Conservation (phyloP, 116 monocot species). For the Trichopus zeylanicus region DNA sequence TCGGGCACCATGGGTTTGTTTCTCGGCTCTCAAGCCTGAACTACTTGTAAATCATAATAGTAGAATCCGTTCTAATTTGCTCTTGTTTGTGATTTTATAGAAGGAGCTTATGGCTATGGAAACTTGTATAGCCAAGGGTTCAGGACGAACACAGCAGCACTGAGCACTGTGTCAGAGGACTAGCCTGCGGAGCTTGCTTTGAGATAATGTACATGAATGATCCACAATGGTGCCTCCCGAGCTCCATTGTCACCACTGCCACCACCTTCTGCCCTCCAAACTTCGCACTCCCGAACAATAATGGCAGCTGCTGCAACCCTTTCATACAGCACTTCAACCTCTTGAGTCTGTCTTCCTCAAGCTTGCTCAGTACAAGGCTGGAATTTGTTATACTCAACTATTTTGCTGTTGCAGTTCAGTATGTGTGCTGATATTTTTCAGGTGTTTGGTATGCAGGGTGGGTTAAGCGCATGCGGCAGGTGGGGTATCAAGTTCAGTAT, state of each 20-base stretch:
- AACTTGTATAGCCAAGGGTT: constrained; percentile 28
- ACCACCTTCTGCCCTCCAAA: constrained; percentile 31
- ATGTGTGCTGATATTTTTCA: background rate
- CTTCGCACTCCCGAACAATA: constrained; percentile 16
- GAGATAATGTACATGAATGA: constrained; percentile 14
- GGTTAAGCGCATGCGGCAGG: constrained; percentile 3
- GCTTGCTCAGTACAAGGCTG: constrained; percentile 24
- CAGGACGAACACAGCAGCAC: constrained; percentile 24
- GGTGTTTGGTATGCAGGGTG: background rate
- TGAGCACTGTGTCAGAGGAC: constrained; percentile 21
- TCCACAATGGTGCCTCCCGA: constrained; percentile 15
- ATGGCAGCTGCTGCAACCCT: constrained; percentile 25
- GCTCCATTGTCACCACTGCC: constrained; percentile 20
- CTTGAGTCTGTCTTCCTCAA: constrained; percentile 22
- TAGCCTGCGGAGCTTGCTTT: constrained; percentile 20
- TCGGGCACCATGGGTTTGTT: constrained; percentile 4
- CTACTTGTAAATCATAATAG: no score
- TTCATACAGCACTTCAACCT: constrained; percentile 25
- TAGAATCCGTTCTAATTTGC: background rate
- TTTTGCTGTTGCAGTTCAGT: background rate
- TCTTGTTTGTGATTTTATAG: background rate
- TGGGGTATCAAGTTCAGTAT: constrained; percentile 12
- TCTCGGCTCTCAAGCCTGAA: no score
- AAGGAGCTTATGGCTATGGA: constrained; percentile 20
- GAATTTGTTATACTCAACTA: no score